Base-by-base conservation (phyloP, 2,329 filamentous ascomycete species). In the Scedosporium aurantiacum region DNA sequence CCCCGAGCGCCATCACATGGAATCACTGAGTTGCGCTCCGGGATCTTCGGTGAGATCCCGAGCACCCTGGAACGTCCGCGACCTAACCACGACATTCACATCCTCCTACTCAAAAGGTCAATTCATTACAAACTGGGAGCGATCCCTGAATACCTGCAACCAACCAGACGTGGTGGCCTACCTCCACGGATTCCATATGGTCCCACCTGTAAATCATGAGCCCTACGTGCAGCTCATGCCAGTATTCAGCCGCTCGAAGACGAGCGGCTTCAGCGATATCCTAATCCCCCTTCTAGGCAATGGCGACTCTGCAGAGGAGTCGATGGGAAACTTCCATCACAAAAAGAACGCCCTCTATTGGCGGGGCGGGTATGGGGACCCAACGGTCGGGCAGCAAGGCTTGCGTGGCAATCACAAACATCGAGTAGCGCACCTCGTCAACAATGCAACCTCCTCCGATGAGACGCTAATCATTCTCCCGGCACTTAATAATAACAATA, bases 161-260 rank as follows among this genome's bases (percentile, higher is more conserved):
- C 90, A 94, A 68, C 87, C 90, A 1, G 90, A 94, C 65, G 76
- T 93, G 32, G 14, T 37, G 37, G 82, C 84, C 28, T 79, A 86
- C 63, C 77, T 93, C 1, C 89, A 93, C 67, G 87, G 89, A 50
- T 84, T 93, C 68, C 84, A 89, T 69, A 78, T 89, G 47, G 84
- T 82, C 0, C 82, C 87, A 0, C 82, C 61, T 6, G 57, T 87
- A 6, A 78, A 81, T 0, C 78, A 84, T 64, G 82, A 83, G 57
- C 82, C 85, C 0, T 81, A 87, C 1, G 80, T 83, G 63, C 78
- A 86, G 21, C 77, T 94, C 3, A 73, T 88, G 2, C 90, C 90
- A 0, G 76, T 94, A 10, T 94, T 94, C 73, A 89, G 89, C 64
- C 81, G 88, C 62, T 86, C 84, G 57, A 91, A 90, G 67, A 83